A percentile compares a stretch with the other conserved stretches of the same genome.
Evolutionary conservation across 805 yeast species (phyloP).

Genomic region (Kodamaea fukazawae): DNA sequence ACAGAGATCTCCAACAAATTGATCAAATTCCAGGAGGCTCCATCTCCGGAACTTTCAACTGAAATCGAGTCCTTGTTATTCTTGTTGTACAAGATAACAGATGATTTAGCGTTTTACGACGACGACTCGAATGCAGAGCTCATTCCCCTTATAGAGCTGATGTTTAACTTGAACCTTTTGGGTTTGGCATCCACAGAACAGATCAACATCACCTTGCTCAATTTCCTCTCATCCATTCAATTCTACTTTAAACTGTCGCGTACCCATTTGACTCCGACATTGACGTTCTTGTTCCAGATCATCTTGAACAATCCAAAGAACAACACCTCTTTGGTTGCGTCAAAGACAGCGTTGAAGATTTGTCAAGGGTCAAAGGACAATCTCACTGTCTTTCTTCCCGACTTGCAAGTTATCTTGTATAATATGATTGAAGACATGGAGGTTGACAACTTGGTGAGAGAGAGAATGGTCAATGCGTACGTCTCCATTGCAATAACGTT

Average conservation of each 20-base stretch:
- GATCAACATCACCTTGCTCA: slow-evolving; percentile 43
- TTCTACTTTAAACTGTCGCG: slow-evolving; percentile 57
- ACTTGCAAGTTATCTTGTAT: slow-evolving; percentile 46
- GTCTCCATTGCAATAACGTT: slow-evolving; percentile 60
- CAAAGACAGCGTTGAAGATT: slow-evolving; percentile 55
- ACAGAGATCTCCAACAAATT: slow-evolving; percentile 29
- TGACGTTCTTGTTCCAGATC: slow-evolving; percentile 52
- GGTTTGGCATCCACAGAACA: slow-evolving; percentile 9
- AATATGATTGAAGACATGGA: slow-evolving; percentile 44
- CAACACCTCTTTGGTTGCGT: slow-evolving; percentile 37
- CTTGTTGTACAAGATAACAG: slow-evolving; percentile 54
- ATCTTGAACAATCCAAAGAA: slow-evolving; percentile 22
- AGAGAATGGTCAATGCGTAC: slow-evolving; percentile 59
- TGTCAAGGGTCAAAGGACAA: slow-evolving; percentile 52
- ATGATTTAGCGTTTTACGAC: slow-evolving; percentile 45
- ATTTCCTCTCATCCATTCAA: slow-evolving; percentile 56
- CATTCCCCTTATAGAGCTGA: slow-evolving; percentile 22
- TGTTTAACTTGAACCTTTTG: slow-evolving; percentile 25
- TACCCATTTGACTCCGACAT: slow-evolving; percentile 46
- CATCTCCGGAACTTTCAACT: slow-evolving; percentile 16
- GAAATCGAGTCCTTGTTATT: slow-evolving; percentile 63
- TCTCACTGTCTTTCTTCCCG: slow-evolving; percentile 42
- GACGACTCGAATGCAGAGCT: slow-evolving; percentile 27
- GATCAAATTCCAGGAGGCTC: slow-evolving; percentile 2
- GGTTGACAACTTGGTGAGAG: slow-evolving; percentile 49